Conservation (phyloP, 1,284 basidiomycete genomes). For the Moesziomyces parantarcticus region DNA sequence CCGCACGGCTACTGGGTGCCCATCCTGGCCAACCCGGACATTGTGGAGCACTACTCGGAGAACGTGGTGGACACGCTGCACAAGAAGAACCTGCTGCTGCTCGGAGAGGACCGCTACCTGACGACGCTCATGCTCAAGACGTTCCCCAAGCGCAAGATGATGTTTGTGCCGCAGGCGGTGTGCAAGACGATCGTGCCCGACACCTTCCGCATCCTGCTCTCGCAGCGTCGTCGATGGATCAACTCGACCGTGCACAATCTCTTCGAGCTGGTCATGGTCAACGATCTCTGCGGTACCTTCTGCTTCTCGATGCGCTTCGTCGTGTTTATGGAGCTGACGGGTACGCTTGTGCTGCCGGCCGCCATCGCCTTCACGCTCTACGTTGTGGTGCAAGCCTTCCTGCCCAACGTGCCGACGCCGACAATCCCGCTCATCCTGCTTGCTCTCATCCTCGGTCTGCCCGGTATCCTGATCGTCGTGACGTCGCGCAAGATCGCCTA, state of each 20-base stretch:
- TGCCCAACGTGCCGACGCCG: constrained; percentile 51
- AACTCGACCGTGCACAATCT: constrained; percentile 71
- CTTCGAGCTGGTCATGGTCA: constrained; percentile 70
- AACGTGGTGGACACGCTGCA: constrained; percentile 71
- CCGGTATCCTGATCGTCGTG: constrained; percentile 70
- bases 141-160: constrained; percentile 71
- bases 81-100: constrained; percentile 70
- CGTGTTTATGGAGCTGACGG: constrained; percentile 70
- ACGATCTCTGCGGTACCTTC: constrained; percentile 70
- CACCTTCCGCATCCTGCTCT: constrained; percentile 70
- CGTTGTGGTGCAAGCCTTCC: constrained; percentile 64
- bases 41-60: constrained; percentile 71
- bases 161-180: constrained; percentile 70
- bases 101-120: constrained; percentile 71
- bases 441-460: constrained; percentile 70
- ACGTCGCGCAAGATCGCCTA: constrained; percentile 69
- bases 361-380: constrained; percentile 70
- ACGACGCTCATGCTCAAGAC: constrained; percentile 71
- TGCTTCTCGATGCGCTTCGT: constrained; percentile 70
- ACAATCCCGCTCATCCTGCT: constrained; percentile 64
- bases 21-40: constrained; percentile 70
- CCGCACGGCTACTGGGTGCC: constrained; percentile 70
- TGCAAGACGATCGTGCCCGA: constrained; percentile 71
- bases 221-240: constrained; percentile 71
- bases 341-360: constrained; percentile 70